phyloP scores from a whole-genome alignment of 148 eudicot genomes.

The Spergularia bocconei region DNA sequence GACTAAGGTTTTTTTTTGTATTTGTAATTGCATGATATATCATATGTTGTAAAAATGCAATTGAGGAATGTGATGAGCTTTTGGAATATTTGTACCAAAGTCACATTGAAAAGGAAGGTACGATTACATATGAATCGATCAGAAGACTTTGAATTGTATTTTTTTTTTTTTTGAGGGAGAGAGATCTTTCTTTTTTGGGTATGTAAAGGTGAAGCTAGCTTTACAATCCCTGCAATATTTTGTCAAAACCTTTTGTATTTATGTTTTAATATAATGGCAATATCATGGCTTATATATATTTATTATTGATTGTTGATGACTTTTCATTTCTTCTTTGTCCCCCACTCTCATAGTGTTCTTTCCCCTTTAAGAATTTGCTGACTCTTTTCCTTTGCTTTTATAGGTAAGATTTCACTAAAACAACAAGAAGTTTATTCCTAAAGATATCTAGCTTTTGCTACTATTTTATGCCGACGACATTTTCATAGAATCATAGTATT shows the following conservation, averaged over 20 bases:
- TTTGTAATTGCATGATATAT: neutral
- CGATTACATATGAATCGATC: no score
- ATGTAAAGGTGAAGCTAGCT: no score
- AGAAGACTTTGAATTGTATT: no score
- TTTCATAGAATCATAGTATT: neutral
- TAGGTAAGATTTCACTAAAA: conserved; percentile 15
- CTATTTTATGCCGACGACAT: neutral
- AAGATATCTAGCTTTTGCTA: neutral
- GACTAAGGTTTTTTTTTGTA: no score
- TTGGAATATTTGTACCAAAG: no score
- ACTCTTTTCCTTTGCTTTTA: conserved; percentile 17
- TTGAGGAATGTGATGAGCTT: conserved; percentile 8
- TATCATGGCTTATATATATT: conserved; percentile 24
- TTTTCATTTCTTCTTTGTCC: conserved; percentile 31
- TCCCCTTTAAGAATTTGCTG: conserved; percentile 21
- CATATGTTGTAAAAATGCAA: neutral
- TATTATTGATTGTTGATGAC: neutral
- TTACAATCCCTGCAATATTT: neutral
- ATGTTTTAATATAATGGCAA: neutral
- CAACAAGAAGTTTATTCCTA: neutral
- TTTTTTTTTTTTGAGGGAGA: no score
- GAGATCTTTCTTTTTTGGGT: no score
- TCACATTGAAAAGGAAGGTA: no score
- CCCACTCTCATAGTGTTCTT: conserved; percentile 32
- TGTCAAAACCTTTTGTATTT: neutral